Conservation (phyloP, 192 early-diverging fungal genomes). For the Spinellus fusiger region DNA sequence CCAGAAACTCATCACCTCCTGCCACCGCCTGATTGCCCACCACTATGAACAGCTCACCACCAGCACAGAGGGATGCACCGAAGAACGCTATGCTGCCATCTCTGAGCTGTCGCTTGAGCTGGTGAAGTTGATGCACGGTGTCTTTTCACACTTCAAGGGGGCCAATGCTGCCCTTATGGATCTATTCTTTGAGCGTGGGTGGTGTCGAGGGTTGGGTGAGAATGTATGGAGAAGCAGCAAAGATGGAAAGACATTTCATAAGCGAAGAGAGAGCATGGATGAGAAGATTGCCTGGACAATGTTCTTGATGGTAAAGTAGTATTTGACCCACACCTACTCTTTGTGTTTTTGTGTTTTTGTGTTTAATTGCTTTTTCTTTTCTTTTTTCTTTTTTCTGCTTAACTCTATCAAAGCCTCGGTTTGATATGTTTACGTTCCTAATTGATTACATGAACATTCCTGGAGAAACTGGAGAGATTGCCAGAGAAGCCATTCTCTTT, state of each 20-base stretch:
- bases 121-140: conserved; percentile 32
- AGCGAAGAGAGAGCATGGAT: conserved; percentile 27
- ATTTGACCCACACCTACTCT: no score
- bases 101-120: conserved; percentile 33
- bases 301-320: conserved; percentile 22
- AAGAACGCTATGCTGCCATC: conserved; percentile 28
- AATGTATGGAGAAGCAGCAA: conserved; percentile 31
- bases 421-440: conserved; percentile 33
- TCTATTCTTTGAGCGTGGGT: conserved; percentile 34
- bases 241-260: conserved; percentile 25
- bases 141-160: conserved; percentile 35
- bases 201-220: conserved; percentile 35
- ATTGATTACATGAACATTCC: conserved; percentile 38
- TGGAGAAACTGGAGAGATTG: conserved; percentile 36
- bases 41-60: conserved; percentile 30
- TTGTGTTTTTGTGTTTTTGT: neutral
- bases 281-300: conserved; percentile 31
- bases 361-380: neutral
- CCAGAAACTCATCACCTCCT: conserved; percentile 29
- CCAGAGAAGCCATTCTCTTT: conserved; percentile 35
- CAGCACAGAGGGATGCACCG: conserved; percentile 17
- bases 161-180: conserved; percentile 35
- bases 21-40: conserved; percentile 29
- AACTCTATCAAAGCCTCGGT: conserved; percentile 20
- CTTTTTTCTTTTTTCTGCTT: neutral